Percentiles rank a stretch among this genome's conserved stretches.
These are phyloP conservation scores for Globisporangium yorkense DNA, from an alignment of 352 stramenopile species.

Conservation along the genomic window DNA sequence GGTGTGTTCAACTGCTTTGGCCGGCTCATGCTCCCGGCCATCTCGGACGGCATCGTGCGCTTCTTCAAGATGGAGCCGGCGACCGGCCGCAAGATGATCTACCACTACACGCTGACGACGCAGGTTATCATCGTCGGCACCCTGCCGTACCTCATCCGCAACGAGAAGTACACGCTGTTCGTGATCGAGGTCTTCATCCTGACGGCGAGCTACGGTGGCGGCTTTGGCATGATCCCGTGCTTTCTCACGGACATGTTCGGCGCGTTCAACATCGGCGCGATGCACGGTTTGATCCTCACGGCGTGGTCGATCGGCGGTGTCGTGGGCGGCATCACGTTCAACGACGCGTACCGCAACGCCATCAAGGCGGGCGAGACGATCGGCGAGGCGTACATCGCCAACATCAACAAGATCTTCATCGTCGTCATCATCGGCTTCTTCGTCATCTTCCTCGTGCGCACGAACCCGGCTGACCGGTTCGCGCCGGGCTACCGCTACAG, in stretches of 20 bases:
- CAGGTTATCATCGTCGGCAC: constrained; percentile 60
- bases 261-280: constrained; percentile 73
- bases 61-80: constrained; percentile 40
- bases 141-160: constrained; percentile 52
- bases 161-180: constrained; percentile 53
- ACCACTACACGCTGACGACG: constrained; percentile 46
- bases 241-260: constrained; percentile 83
- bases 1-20: constrained; percentile 53
- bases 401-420: constrained; percentile 59
- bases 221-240: constrained; percentile 65
- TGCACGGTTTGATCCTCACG: constrained; percentile 72
- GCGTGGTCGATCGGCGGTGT: constrained; percentile 75
- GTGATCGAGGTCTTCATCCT: constrained; percentile 58
- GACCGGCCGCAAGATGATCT: constrained; percentile 52
- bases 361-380: constrained; percentile 21
- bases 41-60: constrained; percentile 39
- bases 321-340: constrained; percentile 67
- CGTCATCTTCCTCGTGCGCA: constrained; percentile 57
- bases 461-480: constrained; percentile 61
- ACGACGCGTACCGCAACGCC: constrained; percentile 39
- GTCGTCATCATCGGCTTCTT: constrained; percentile 51
- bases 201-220: constrained; percentile 62
- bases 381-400: constrained; percentile 57
- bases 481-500: constrained; percentile 55
- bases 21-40: constrained; percentile 36